Base-by-base conservation (phyloP, 768 basidiomycete species). In the Lanmaoa rubissima region DNA sequence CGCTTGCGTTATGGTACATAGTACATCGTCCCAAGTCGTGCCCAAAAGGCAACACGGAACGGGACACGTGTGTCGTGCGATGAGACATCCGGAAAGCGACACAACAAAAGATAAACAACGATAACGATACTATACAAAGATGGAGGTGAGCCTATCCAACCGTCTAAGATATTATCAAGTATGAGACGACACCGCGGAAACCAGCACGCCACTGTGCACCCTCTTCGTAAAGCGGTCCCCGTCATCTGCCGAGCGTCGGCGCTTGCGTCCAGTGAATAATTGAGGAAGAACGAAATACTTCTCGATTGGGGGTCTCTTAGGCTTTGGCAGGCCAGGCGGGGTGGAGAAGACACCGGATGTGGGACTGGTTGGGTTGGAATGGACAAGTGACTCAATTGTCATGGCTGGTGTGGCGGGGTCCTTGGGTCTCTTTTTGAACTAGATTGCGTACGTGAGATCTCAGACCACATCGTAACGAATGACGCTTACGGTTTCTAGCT, bases 361-460 rank as follows among this genome's bases (percentile, higher is more conserved):
- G 1, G 86, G 85, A 61, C 84, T 86, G 1, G 82, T 79, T 1
- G 86, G 84, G 53, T 83, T 86, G n/a, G 86, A 85, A 68, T 86
- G 86, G 7, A 87, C 84, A 19, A 87, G 77, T 2, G 84, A 81
- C 48, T 86, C 85, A 36, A 88, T 84, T 6, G 81, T 77, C 77
- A 87, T 78, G 10, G 76, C 74, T 12, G 76, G 69, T 1, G 73
- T 73, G 53, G 58, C 41, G 43, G 59, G 53, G 46, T 68, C 64
- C 32, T 67, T 67, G 16, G 74, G 67, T 66, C 76, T 80, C 70
- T 82, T 84, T 66, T 85, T 83, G 68, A 86, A 86, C 81, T 86
- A 65, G 43, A 63, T 44, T 59, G 67, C 65, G 64, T 70, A 67
- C 60, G 65, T 64, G 66, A 60, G 65, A 57, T 44, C 64, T 62